A percentile compares a stretch with the other conserved stretches of the same genome.
phyloP scores from a whole-genome alignment of 75 land plant genomes.

The Selaginella tamariscina region DNA sequence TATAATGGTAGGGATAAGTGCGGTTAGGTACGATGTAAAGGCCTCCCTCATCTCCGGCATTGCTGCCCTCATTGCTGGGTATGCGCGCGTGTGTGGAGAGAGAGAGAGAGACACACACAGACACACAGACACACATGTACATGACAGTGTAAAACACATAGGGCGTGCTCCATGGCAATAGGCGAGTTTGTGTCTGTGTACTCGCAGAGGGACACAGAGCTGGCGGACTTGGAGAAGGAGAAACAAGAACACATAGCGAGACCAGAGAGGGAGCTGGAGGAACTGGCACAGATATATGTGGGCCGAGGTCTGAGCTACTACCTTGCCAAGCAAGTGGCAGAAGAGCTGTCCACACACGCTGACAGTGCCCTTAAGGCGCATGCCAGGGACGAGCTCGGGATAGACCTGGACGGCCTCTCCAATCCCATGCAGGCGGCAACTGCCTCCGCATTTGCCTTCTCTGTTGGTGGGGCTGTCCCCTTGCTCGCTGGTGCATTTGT shows the following conservation, averaged over 20 bases:
- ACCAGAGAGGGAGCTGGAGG: slow-evolving; percentile 21
- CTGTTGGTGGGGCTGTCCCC: slow-evolving; percentile 14
- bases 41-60: slow-evolving; percentile 36
- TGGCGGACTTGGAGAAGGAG: slow-evolving; percentile 20
- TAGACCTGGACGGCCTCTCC: slow-evolving; percentile 24
- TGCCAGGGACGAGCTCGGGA: slow-evolving; percentile 25
- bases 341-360: slow-evolving; percentile 13
- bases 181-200: slow-evolving; percentile 43
- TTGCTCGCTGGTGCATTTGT: slow-evolving; percentile 7
- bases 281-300: slow-evolving; percentile 21
- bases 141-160: too few relatives aligned
- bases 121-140: too few relatives aligned
- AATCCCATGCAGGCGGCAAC: slow-evolving; percentile 19
- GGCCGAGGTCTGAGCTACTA: slow-evolving; percentile 15
- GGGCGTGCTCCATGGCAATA: slow-evolving; percentile 48
- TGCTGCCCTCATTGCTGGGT: slow-evolving; percentile 43
- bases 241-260: slow-evolving; percentile 17
- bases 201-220: slow-evolving; percentile 36
- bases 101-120: too few relatives aligned
- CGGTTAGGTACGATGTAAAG: slow-evolving; percentile 21
- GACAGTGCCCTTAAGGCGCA: slow-evolving; percentile 15
- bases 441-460: slow-evolving; percentile 20
- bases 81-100: too few relatives aligned
- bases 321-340: slow-evolving; percentile 19
- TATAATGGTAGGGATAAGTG: slow-evolving; percentile 40